A percentile compares a stretch with the other conserved stretches of the same genome.
Evolutionary conservation across 768 basidiomycete species (phyloP).

Genomic region (Boletellus emodensis): DNA sequence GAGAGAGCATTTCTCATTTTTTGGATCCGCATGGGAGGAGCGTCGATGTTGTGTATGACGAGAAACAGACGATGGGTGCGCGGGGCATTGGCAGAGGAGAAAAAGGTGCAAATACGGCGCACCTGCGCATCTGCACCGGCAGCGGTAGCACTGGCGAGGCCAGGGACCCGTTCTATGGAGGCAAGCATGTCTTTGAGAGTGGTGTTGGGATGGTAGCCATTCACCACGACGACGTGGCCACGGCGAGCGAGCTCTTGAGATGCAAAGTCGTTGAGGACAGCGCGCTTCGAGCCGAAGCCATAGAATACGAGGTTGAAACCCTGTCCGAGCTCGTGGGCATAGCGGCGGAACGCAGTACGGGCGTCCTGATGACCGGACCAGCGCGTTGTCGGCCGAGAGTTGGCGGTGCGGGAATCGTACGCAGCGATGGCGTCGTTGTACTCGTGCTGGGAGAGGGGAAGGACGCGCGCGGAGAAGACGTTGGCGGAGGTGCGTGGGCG

Average conservation of each 20-base stretch:
- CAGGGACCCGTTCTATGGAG: slow-evolving; percentile 46
- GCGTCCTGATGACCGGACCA: slow-evolving; percentile 18
- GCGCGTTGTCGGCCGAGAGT: slow-evolving; percentile 10
- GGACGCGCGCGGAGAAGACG: slow-evolving; percentile 71
- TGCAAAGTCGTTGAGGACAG: slow-evolving; percentile 72
- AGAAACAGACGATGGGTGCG: slow-evolving; percentile 57
- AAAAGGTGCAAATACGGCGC: slow-evolving; percentile 62
- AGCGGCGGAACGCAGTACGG: slow-evolving; percentile 49
- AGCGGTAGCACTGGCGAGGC: slow-evolving; percentile 8
- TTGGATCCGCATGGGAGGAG: slow-evolving; percentile 58
- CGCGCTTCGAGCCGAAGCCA: slow-evolving; percentile 86
- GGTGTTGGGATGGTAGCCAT: slow-evolving; percentile 72
- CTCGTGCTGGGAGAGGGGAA: slow-evolving; percentile 67
- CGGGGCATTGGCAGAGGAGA: slow-evolving; percentile 37
- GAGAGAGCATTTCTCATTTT: slow-evolving; percentile 66
- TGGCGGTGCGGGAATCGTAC: slow-evolving; percentile 16
- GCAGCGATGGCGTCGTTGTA: slow-evolving; percentile 37
- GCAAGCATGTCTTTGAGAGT: slow-evolving; percentile 63
- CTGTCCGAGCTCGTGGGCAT: slow-evolving; percentile 65
- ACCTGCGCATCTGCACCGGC: slow-evolving; percentile 55
- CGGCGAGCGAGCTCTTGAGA: slow-evolving; percentile 46
- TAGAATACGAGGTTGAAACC: slow-evolving; percentile 90
- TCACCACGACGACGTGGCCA: slow-evolving; percentile 74
- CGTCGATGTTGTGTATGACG: slow-evolving; percentile 87
- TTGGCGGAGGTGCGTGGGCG: slow-evolving; percentile 72